Percentiles rank a stretch among this genome's conserved stretches.
phyloP scores from a whole-genome alignment of 2,329 filamentous ascomycete genomes.

The Sarocladium strictum region DNA sequence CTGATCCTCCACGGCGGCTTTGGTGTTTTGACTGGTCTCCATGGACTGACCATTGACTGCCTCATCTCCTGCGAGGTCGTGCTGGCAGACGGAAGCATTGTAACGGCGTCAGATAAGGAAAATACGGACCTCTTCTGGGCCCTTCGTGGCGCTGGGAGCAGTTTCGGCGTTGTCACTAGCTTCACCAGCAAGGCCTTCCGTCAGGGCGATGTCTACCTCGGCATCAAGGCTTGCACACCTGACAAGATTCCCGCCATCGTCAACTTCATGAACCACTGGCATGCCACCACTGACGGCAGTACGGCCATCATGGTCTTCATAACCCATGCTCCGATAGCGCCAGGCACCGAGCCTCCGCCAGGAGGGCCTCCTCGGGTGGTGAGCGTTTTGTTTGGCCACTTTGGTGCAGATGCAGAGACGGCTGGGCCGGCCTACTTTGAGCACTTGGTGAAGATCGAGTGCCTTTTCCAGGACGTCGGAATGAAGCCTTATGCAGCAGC shows the following conservation, averaged over 20 bases:
- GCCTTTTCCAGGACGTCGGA: conserved; percentile 26
- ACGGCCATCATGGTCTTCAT: conserved; percentile 15
- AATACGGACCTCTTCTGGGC: conserved; percentile 38
- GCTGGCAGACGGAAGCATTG: conserved; percentile 28
- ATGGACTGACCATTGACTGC: conserved; percentile 44
- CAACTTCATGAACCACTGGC: conserved; percentile 23
- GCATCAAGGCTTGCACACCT: conserved; percentile 19
- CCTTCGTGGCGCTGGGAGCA: conserved; percentile 32
- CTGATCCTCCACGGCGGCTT: conserved; percentile 53
- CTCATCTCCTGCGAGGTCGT: conserved; percentile 33
- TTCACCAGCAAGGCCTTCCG: conserved; percentile 28
- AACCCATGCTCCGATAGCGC: conserved; percentile 18
- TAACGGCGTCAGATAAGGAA: conserved; percentile 33
- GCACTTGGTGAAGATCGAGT: conserved; percentile 26
- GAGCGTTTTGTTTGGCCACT: conserved; percentile 18
- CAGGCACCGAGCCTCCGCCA: conserved; percentile 9
- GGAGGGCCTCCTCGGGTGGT: conserved; percentile 19
- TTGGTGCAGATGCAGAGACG: conserved; percentile 30
- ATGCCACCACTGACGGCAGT: conserved; percentile 19
- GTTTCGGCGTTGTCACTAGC: conserved; percentile 36
- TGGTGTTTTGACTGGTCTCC: conserved; percentile 46
- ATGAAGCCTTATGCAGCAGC: conserved; percentile 33
- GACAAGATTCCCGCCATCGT: conserved; percentile 22
- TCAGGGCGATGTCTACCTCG: conserved; percentile 26
- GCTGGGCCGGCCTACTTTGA: conserved; percentile 29